Base-by-base conservation (phyloP, 306 rosid genomes). In the Benincasa hispida region DNA sequence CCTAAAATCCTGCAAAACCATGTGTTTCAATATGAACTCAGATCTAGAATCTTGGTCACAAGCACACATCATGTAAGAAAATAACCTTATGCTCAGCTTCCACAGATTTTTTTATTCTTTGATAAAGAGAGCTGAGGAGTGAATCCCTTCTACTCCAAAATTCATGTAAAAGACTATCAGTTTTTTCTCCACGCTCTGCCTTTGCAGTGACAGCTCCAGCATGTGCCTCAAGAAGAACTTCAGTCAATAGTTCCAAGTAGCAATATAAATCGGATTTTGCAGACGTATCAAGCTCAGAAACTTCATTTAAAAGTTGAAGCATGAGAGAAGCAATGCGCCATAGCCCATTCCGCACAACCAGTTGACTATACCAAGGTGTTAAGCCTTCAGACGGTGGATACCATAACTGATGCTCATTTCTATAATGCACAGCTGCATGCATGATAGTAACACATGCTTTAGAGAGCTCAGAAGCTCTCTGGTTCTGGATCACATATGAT, bases 351-450 rank as follows among this genome's bases (percentile, higher is more conserved):
- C 97, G 91, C 60, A 91, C 90, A 67, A 87, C 85, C 28, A 86
- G 82, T 86, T 87, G 93, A 88, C 97, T 87, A 86, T 89, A 90
- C 97, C 98, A 94, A 57, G 97, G 93, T 76, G 96, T 87, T 79
- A 91, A 82, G 77, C 93, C 87, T 82, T 94, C 98, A 70, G 95
- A 94, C 69, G 98, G 95, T 1, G 98, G 97, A 86, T 94, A 94
- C 98, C 98, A 94, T 75, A 94, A 87, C 79, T 77, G 89, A 81
- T 91, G 90, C 84, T 86, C 91, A 75, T 80, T 87, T 86, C 80
- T 90, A 85, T 90, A 90, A 81, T 87, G 85, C 79, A 91, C 81
- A 79, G 92, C 92, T 32, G 87, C 79, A 56, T 80, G 88, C 77
- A 89, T 55, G 74, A 94, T 81, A 79, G 89, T 77, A 72, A 87